phyloP scores from a whole-genome alignment of 495 filamentous ascomycete genomes.

The Podospora australis region DNA sequence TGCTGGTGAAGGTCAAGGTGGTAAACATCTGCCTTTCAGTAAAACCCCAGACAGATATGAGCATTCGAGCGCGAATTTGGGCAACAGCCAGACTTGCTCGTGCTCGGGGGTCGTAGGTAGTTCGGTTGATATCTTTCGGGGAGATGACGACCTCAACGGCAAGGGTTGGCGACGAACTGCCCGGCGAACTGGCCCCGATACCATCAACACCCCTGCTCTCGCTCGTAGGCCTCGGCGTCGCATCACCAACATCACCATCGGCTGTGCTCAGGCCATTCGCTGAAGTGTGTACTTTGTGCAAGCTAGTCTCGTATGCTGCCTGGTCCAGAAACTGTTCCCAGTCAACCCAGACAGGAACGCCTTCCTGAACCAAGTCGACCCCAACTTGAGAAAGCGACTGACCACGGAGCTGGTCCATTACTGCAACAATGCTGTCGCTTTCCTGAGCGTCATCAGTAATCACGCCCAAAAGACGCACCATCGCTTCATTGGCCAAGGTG shows the following conservation, averaged over 20 bases:
- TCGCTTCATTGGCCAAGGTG: constrained; percentile 63
- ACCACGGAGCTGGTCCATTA: constrained; percentile 46
- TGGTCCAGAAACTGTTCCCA: constrained; percentile 52
- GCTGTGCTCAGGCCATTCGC: neutral
- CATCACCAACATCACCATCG: constrained; percentile 13
- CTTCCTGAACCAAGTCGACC: constrained; percentile 55
- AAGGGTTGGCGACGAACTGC: constrained; percentile 37
- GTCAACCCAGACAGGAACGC: constrained; percentile 44
- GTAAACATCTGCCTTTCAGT: constrained; percentile 52
- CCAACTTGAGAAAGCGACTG: constrained; percentile 54
- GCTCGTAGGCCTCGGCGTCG: constrained; percentile 10
- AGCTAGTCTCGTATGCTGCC: constrained; percentile 41
- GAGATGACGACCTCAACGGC: constrained; percentile 54
- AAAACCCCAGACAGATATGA: constrained; percentile 57
- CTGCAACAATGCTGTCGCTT: constrained; percentile 21
- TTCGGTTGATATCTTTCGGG: constrained; percentile 20
- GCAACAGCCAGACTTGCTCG: constrained; percentile 27
- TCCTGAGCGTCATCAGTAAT: constrained; percentile 26
- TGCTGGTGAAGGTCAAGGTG: constrained; percentile 58
- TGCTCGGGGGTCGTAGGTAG: constrained; percentile 17
- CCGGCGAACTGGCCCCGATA: constrained; percentile 10
- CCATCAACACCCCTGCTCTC: constrained; percentile 9
- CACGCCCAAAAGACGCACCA: constrained; percentile 56
- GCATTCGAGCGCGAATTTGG: constrained; percentile 56
- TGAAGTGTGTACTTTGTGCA: constrained; percentile 12